Conservation (phyloP, 2,329 filamentous ascomycete species). For the Microcyclospora tardicrescens region DNA sequence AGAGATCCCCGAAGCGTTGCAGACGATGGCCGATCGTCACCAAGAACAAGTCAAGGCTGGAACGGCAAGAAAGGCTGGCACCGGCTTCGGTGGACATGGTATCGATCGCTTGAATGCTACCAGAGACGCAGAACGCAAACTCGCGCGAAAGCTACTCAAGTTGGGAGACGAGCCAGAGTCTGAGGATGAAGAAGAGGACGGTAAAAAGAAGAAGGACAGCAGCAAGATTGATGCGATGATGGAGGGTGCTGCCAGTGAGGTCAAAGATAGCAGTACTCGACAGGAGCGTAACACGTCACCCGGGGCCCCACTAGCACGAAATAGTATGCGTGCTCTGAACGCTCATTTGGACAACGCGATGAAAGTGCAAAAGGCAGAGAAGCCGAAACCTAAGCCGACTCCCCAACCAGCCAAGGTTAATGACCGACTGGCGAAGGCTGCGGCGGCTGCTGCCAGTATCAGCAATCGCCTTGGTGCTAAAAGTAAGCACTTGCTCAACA, state of each 20-base stretch:
- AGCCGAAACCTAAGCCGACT: conserved; percentile 28
- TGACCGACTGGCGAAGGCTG: conserved; percentile 39
- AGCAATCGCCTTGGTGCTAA: conserved; percentile 81
- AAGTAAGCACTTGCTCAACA: conserved; percentile 30
- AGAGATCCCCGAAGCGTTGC: conserved; percentile 57
- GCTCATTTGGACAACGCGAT: conserved; percentile 53
- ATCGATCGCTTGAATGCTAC: conserved; percentile 84
- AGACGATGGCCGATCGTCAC: conserved; percentile 53
- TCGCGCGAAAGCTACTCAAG: conserved; percentile 81
- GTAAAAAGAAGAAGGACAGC: conserved; percentile 36
- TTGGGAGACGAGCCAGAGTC: conserved; percentile 77
- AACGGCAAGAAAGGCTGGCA: conserved; percentile 70
- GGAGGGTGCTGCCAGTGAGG: conserved; percentile 47
- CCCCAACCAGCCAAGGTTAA: conserved; percentile 14
- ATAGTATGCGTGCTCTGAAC: conserved; percentile 7
- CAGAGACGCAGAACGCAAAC: conserved; percentile 71
- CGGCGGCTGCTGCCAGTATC: conserved; percentile 81
- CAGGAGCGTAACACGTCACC: conserved; percentile 6
- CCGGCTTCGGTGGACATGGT: conserved; percentile 89
- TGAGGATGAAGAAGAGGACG: conserved; percentile 56
- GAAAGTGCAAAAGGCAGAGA: conserved; percentile 58
- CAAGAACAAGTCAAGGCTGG: conserved; percentile 84
- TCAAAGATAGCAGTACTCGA: conserved; percentile 13
- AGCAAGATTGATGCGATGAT: conserved; percentile 40
- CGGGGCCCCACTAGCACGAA: conserved; percentile 1